Evolutionary conservation across 306 rosid species (phyloP).

Genomic region (Carpinus viminea): DNA sequence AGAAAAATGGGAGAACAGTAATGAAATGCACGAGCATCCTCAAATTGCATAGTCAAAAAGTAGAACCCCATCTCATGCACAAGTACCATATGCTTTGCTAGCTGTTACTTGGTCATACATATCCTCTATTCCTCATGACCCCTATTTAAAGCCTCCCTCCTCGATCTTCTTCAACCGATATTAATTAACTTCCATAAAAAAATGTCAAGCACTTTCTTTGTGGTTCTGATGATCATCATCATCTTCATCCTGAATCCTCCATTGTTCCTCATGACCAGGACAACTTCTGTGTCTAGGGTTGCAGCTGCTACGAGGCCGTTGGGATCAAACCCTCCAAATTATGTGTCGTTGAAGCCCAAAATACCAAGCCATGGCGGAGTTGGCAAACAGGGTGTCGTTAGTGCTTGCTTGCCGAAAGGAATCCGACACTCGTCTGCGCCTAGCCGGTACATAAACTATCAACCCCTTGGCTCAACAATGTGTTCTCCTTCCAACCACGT

Average conservation of each 20-base stretch:
- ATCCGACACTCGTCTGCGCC: slow-evolving; percentile 55
- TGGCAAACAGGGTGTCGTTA: slow-evolving; percentile 33
- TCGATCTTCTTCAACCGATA: slow-evolving; percentile 8
- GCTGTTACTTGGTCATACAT: slow-evolving; percentile 49
- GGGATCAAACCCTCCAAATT: slow-evolving; percentile 30
- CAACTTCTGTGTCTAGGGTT: slow-evolving; percentile 15
- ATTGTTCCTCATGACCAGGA: slow-evolving; percentile 7
- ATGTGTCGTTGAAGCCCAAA: slow-evolving; percentile 37
- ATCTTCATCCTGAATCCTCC: slow-evolving; percentile 34
- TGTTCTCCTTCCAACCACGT: slow-evolving; percentile 42
- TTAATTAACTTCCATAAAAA: not conserved
- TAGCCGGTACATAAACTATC: slow-evolving; percentile 55
- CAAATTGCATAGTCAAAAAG: slow-evolving; percentile 43
- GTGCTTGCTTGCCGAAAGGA: slow-evolving; percentile 69
- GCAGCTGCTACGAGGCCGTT: slow-evolving; percentile 35
- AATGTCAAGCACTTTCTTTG: slow-evolving; percentile 30
- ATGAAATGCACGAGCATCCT: slow-evolving; percentile 50
- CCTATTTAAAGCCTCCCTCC: slow-evolving; percentile 54
- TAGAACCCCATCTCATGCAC: slow-evolving; percentile 15
- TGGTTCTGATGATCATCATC: slow-evolving; percentile 24
- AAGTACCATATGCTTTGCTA: slow-evolving; percentile 30
- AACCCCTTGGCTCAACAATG: slow-evolving; percentile 44
- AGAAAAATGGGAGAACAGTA: slow-evolving; percentile 19
- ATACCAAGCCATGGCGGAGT: slow-evolving; percentile 20
- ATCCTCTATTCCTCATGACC: slow-evolving; percentile 40